Base-by-base conservation (phyloP, 148 eudicot species). In the Beta vulgaris region DNA sequence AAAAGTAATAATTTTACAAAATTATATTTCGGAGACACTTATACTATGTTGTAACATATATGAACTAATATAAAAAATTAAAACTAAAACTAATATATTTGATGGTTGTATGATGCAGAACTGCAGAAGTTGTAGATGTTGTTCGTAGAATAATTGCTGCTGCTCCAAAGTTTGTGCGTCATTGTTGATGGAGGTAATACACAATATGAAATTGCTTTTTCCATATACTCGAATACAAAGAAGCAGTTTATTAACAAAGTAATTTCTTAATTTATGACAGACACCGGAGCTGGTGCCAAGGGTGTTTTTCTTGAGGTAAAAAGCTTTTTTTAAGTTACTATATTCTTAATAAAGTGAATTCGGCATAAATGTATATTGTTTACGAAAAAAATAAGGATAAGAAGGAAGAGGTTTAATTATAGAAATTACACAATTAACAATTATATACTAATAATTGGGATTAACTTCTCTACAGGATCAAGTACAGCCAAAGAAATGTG, bases 401-500 rank as follows among this genome's bases (percentile, higher is more conserved):
- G n/a, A n/a, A n/a, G n/a, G n/a, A n/a, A n/a, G n/a, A n/a, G n/a
- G n/a, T n/a, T n/a, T n/a, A n/a, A n/a, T n/a, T n/a, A n/a, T n/a
- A n/a, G n/a, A n/a, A n/a, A n/a, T n/a, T n/a, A n/a, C n/a, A n/a
- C n/a, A n/a, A n/a, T n/a, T n/a, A n/a, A n/a, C n/a, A n/a, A n/a
- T n/a, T n/a, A n/a, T n/a, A 19, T 51, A 51, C 23, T 51, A 51
- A 51, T 58, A 6, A 26, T 4, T 5, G 25, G 62, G 28, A 13
- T 58, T 57, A 10, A 29, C 0, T 29, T 67, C 4, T 28, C 12
- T 10, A 29, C 54, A 82, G 85, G 85, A 83, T 63, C 85, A 83
- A 68, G 74, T 80, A 64, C 79, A 83, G 85, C 85, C 85, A 18
- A 83, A 83, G 80, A 83, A 83, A 73, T 83, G 85, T 53, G 85